A percentile compares a stretch with the other conserved stretches of the same genome.
Evolutionary conservation across 2,329 filamentous ascomycete species (phyloP).

Genomic region (Sordariomycetes sp.): DNA sequence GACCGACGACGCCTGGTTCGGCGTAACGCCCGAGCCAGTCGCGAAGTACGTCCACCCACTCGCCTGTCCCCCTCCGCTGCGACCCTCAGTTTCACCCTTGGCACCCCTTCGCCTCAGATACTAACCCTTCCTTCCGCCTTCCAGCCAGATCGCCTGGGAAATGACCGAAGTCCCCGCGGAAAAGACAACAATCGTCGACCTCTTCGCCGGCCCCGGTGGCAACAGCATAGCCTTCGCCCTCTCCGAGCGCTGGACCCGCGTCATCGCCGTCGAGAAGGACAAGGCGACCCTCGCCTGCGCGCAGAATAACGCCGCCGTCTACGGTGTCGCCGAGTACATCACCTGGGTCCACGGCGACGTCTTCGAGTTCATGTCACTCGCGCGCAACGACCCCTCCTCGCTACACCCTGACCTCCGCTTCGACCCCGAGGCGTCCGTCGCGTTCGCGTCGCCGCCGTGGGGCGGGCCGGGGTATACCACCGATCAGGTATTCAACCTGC

Average conservation of each 20-base stretch:
- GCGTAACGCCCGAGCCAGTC: slow-evolving; percentile 86
- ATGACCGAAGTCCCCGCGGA: slow-evolving; percentile 40
- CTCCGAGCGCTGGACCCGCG: slow-evolving; percentile 62
- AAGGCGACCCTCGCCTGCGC: slow-evolving; percentile 71
- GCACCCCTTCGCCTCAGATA: not conserved
- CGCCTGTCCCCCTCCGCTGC: slow-evolving; percentile 1
- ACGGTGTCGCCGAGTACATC: slow-evolving; percentile 65
- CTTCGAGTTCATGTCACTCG: slow-evolving; percentile 54
- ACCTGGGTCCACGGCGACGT: slow-evolving; percentile 82
- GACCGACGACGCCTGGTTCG: slow-evolving; percentile 93
- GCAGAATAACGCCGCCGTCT: slow-evolving; percentile 79
- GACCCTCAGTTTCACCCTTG: not conserved
- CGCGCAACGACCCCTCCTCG: slow-evolving; percentile 19
- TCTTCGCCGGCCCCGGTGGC: slow-evolving; percentile 83
- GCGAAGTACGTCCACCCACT: slow-evolving; percentile 52
- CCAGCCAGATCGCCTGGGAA: slow-evolving; percentile 57
- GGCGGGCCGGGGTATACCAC: slow-evolving; percentile 42
- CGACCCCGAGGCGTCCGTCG: slow-evolving; percentile 25
- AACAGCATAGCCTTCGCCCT: slow-evolving; percentile 92
- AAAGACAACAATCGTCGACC: slow-evolving; percentile 65
- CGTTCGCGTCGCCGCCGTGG: slow-evolving; percentile 49
- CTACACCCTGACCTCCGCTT: slow-evolving; percentile 24
- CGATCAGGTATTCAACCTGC: slow-evolving; percentile 66
- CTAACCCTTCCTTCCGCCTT: slow-evolving; percentile 1
- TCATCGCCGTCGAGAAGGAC: slow-evolving; percentile 85